A percentile compares a stretch with the other conserved stretches of the same genome.
phyloP scores from a whole-genome alignment of 768 basidiomycete genomes.

The Crucibulum laeve region DNA sequence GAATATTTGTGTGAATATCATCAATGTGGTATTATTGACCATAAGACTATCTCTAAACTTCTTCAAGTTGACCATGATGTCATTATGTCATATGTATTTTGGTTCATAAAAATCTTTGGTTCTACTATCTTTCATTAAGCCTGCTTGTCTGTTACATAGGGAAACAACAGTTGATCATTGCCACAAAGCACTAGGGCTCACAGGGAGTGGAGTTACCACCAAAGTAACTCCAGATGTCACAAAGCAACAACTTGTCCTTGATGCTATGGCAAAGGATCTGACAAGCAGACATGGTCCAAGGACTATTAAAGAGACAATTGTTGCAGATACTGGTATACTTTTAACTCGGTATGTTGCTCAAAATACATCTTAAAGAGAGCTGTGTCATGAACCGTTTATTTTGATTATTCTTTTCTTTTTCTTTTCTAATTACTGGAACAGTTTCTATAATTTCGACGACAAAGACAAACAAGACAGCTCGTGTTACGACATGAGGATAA shows the following conservation, averaged over 20 bases:
- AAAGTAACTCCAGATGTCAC: conserved; percentile 16
- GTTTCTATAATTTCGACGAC: too few relatives aligned
- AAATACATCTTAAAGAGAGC: neutral
- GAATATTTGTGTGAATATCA: conserved; percentile 18
- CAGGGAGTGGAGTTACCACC: conserved; percentile 24
- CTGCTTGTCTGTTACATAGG: conserved; percentile 13
- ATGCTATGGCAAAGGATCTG: conserved; percentile 29
- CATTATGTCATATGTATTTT: conserved; percentile 20
- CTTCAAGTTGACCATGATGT: conserved; percentile 21
- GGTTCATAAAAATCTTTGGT: neutral
- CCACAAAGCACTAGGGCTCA: conserved; percentile 19
- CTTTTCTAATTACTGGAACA: too few relatives aligned
- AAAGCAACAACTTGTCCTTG: conserved; percentile 26
- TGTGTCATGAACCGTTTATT: too few relatives aligned
- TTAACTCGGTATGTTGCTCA: conserved; percentile 17
- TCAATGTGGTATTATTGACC: conserved; percentile 19
- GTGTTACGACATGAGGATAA: too few relatives aligned
- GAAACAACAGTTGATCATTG: conserved; percentile 23
- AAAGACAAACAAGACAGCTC: too few relatives aligned
- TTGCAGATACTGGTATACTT: conserved; percentile 25
- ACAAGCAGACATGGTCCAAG: conserved; percentile 19
- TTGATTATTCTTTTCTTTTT: too few relatives aligned
- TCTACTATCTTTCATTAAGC: neutral
- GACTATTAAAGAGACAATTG: conserved; percentile 22
- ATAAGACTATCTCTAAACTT: conserved; percentile 16